Conservation (phyloP, 805 yeast genomes). For the Starmerella vitae region DNA sequence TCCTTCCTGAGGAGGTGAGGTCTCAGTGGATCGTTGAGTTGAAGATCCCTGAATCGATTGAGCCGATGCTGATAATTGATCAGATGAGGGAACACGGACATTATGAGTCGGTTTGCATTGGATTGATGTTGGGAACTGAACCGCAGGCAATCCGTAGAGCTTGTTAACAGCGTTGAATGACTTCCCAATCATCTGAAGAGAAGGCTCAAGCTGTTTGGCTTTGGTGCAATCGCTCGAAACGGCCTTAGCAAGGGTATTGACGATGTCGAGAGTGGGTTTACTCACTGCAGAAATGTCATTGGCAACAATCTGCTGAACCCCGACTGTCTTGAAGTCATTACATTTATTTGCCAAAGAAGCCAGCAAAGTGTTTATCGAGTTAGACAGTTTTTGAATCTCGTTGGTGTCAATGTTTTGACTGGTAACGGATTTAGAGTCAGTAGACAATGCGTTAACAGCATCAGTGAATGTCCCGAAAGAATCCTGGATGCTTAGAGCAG, state of each 20-base stretch:
- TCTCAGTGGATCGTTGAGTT: no score
- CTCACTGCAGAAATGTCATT: constrained; percentile 18
- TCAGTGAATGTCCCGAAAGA: constrained; percentile 6
- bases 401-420: constrained; percentile 5
- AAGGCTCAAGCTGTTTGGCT: constrained; percentile 3
- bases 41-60: no score
- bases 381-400: constrained; percentile 8
- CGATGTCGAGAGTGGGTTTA: constrained; percentile 16
- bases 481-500: constrained; percentile 17
- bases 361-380: constrained; percentile 15
- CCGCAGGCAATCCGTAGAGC: constrained; percentile 6
- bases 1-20: no score
- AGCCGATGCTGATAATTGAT: no score
- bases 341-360: constrained; percentile 18
- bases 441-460: background rate
- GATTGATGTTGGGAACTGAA: constrained; percentile 2
- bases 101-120: background rate
- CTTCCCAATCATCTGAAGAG: background rate
- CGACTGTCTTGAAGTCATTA: constrained; percentile 18
- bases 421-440: background rate
- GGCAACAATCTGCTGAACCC: constrained; percentile 20
- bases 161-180: background rate
- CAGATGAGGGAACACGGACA: no score
- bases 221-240: constrained; percentile 11
- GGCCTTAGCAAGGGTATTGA: constrained; percentile 13